phyloP scores from a whole-genome alignment of 345 rosid genomes.

The Brassica nigra region DNA sequence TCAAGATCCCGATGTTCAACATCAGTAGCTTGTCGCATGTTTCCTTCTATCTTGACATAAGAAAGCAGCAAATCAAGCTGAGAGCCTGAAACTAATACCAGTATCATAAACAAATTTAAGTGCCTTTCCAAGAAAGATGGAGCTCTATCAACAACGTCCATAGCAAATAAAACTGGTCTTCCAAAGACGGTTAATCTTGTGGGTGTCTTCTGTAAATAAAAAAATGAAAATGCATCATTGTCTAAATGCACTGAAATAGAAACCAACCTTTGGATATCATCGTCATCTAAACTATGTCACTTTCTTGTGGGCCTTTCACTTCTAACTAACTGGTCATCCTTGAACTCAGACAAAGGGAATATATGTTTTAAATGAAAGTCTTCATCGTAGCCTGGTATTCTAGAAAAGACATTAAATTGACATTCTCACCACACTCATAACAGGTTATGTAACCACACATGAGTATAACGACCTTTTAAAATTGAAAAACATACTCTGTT shows the following conservation, averaged over 20 bases:
- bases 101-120: constrained; percentile 80
- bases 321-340: constrained; percentile 4
- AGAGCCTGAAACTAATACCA: constrained; percentile 53
- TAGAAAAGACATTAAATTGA: not conserved
- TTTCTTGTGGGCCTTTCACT: constrained; percentile 16
- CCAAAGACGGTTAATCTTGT: constrained; percentile 59
- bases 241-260: constrained; percentile 15
- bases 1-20: constrained; percentile 84
- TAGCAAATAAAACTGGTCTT: constrained; percentile 82
- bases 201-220: constrained; percentile 53
- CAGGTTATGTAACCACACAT: not conserved
- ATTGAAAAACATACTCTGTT: constrained; percentile 32
- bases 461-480: not conserved
- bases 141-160: constrained; percentile 94
- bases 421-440: constrained; percentile 2
- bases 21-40: constrained; percentile 95
- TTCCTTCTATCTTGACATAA: constrained; percentile 73
- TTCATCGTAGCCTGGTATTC: not conserved
- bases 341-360: constrained; percentile 5
- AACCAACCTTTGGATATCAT: constrained; percentile 1
- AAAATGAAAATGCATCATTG: constrained; percentile 11
- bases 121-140: constrained; percentile 96
- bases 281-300: not conserved
- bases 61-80: constrained; percentile 13
- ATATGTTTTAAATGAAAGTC: constrained; percentile 18